phyloP scores from a whole-genome alignment of 2,329 filamentous ascomycete genomes.

The Cytospora mali region DNA sequence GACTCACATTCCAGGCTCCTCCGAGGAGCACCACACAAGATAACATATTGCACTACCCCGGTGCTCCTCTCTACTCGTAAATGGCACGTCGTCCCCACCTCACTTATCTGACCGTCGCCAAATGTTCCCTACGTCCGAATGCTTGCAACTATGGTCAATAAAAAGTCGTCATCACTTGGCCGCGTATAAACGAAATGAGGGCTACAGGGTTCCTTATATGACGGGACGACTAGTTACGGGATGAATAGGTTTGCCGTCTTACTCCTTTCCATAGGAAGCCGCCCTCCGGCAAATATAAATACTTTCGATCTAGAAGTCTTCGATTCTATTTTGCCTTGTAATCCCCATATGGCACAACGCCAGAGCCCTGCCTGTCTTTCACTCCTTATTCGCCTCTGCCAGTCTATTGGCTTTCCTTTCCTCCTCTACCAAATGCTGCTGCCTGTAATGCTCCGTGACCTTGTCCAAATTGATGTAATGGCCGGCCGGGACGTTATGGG shows the following conservation, averaged over 20 bases:
- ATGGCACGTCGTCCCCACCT: no score
- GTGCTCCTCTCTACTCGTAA: neutral
- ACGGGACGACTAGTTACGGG: neutral
- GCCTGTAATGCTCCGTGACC: slow-evolving; percentile 59
- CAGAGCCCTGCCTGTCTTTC: neutral
- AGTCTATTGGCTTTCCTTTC: slow-evolving; percentile 57
- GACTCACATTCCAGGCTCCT: neutral
- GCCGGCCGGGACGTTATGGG: slow-evolving; percentile 58
- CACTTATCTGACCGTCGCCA: neutral
- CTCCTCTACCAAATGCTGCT: slow-evolving; percentile 57
- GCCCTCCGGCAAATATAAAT: no score
- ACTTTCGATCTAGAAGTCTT: neutral
- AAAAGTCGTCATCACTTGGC: neutral
- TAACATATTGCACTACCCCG: neutral
- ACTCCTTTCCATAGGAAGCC: neutral
- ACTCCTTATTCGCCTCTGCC: slow-evolving; percentile 42
- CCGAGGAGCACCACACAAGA: neutral
- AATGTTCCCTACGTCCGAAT: neutral
- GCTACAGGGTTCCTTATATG: neutral
- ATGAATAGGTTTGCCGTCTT: neutral
- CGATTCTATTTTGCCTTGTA: slow-evolving; percentile 6
- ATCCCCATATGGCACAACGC: slow-evolving; percentile 10
- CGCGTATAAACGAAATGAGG: neutral
- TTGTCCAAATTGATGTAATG: slow-evolving; percentile 57
- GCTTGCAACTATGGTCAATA: neutral